phyloP scores from a whole-genome alignment of 768 basidiomycete genomes.

The Pleurotus djamor region DNA sequence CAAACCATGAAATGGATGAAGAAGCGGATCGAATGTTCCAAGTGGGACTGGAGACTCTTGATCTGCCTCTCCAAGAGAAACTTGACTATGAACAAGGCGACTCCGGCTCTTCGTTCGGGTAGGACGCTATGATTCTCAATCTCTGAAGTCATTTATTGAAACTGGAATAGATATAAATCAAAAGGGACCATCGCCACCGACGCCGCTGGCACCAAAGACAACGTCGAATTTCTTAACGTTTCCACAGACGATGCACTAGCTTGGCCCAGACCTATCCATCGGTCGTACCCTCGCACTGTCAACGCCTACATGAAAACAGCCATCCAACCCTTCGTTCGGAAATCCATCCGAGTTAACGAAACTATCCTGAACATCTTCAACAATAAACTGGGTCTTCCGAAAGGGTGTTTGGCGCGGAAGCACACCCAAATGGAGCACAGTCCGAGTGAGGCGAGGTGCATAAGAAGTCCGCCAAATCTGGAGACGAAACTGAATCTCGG shows the following conservation, averaged over 20 bases:
- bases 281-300: conserved; percentile 56
- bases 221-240: conserved; percentile 63
- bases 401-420: conserved; percentile 37
- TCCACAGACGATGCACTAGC: conserved; percentile 68
- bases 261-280: conserved; percentile 51
- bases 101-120: conserved; percentile 39
- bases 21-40: conserved; percentile 52
- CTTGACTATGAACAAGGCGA: conserved; percentile 59
- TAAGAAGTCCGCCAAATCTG: conserved; percentile 41
- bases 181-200: conserved; percentile 62
- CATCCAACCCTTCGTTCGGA: conserved; percentile 52
- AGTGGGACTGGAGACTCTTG: conserved; percentile 52
- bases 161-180: conserved; percentile 49
- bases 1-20: conserved; percentile 52
- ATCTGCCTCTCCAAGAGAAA: conserved; percentile 54
- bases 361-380: conserved; percentile 56
- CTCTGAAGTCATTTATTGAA: too few species aligned
- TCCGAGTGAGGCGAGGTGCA: conserved; percentile 57
- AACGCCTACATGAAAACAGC: conserved; percentile 46
- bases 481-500: conserved; percentile 34
- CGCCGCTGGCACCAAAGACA: conserved; percentile 54
- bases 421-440: conserved; percentile 46
- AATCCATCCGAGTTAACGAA: conserved; percentile 54
- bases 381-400: conserved; percentile 48
- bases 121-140: conserved; percentile 7